These are phyloP conservation scores for Elaphomyces granulatus DNA, from an alignment of 495 filamentous ascomycete genomes.

Conservation along the genomic window DNA sequence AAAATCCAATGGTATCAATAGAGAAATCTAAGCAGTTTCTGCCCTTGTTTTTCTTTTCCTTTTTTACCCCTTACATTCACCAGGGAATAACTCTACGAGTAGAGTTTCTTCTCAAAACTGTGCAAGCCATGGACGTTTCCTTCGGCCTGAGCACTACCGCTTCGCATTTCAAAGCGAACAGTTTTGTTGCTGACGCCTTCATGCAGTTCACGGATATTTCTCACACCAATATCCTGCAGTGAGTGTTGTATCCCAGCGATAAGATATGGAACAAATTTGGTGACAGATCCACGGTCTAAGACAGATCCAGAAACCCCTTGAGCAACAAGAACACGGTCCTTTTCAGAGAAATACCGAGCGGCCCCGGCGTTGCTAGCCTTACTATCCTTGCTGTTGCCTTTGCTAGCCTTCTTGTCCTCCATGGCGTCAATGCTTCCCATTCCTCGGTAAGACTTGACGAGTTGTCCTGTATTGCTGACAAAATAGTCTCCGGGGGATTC, in stretches of 20 bases:
- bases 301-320: conserved; percentile 85
- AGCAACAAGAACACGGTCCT: conserved; percentile 82
- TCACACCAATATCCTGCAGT: conserved; percentile 85
- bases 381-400: conserved; percentile 45
- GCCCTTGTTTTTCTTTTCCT: no score
- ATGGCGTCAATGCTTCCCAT: conserved; percentile 99
- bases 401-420: conserved; percentile 92
- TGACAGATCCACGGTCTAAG: conserved; percentile 63
- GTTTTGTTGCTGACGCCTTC: conserved; percentile 57
- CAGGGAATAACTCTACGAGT: conserved; percentile 69
- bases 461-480: conserved; percentile 84
- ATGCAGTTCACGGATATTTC: conserved; percentile 62
- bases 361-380: conserved; percentile 92
- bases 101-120: conserved; percentile 98
- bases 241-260: conserved; percentile 92
- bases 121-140: conserved; percentile 92
- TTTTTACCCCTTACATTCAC: no score
- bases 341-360: conserved; percentile 96
- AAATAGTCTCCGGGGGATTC: conserved; percentile 97
- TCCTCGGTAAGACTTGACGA: conserved; percentile 97
- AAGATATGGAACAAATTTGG: conserved; percentile 91
- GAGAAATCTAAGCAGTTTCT: background rate
- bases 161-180: conserved; percentile 86
- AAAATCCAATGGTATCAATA: background rate
- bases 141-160: conserved; percentile 86